phyloP scores from a whole-genome alignment of 169 alveolate species.

The Plasmodium adleri region DNA sequence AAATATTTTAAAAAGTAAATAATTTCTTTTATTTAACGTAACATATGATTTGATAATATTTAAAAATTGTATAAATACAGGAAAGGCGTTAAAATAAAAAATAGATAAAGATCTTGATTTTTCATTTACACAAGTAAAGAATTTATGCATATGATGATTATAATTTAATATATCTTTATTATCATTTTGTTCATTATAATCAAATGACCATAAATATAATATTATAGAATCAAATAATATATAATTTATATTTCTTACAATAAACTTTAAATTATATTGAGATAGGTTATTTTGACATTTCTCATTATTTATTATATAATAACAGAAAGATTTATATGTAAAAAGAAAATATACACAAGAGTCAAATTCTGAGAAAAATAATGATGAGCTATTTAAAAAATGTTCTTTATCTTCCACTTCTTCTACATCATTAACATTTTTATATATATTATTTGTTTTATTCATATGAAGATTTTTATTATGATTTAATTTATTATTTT shows the following conservation, averaged over 20 bases:
- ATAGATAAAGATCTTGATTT: constrained; percentile 58
- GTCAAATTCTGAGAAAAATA: constrained; percentile 63
- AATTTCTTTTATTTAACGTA: constrained; percentile 14
- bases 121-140: constrained; percentile 72
- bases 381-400: neutral
- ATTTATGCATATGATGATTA: constrained; percentile 16
- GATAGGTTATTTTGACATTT: constrained; percentile 24
- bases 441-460: too few relatives aligned
- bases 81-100: constrained; percentile 48
- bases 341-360: constrained; percentile 51
- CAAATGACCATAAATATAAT: constrained; percentile 47
- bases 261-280: constrained; percentile 13
- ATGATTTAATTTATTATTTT: neutral
- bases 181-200: constrained; percentile 2
- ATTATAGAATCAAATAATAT: constrained; percentile 54
- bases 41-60: constrained; percentile 22
- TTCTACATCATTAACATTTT: too few relatives aligned
- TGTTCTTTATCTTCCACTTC: too few relatives aligned
- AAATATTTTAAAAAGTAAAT: constrained; percentile 26
- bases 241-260: constrained; percentile 39
- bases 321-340: constrained; percentile 46
- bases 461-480: neutral
- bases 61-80: constrained; percentile 37
- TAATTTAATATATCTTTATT: neutral
- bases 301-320: constrained; percentile 37